Evolutionary conservation across 1,284 basidiomycete species (phyloP).

Genomic region (Austroboletus novae-zelandiae): DNA sequence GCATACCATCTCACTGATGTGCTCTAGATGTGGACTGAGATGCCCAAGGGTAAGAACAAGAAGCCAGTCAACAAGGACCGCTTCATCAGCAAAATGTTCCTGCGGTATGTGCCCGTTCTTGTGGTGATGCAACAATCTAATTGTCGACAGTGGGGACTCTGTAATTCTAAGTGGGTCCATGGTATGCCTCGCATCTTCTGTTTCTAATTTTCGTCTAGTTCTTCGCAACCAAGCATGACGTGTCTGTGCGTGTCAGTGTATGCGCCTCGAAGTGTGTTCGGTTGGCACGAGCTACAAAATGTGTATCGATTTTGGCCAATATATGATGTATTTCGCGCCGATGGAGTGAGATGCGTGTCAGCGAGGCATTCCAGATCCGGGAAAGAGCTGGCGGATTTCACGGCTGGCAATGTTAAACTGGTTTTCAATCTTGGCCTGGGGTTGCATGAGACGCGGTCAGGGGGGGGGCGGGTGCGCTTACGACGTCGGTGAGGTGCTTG

Average conservation of each 20-base stretch:
- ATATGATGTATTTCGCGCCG: too few species aligned
- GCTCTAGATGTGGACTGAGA: constrained; percentile 95
- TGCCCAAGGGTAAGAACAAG: constrained; percentile 97
- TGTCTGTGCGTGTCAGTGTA: not conserved
- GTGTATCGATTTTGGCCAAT: too few species aligned
- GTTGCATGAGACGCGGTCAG: constrained; percentile 15
- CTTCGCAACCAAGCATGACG: constrained; percentile 79
- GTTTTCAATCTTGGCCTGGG: constrained; percentile 47
- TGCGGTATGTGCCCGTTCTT: constrained; percentile 53
- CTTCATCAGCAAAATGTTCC: constrained; percentile 98
- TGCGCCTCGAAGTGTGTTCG: not conserved
- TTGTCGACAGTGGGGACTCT: constrained; percentile 75
- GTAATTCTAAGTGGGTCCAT: constrained; percentile 83
- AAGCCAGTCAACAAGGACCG: constrained; percentile 99
- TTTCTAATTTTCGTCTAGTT: constrained; percentile 46
- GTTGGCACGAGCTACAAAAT: too few species aligned
- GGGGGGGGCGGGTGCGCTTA: constrained; percentile 28
- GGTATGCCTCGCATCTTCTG: constrained; percentile 8
- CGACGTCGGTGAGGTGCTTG: constrained; percentile 54
- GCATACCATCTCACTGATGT: constrained; percentile 5
- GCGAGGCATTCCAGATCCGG: not conserved
- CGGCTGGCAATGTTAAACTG: constrained; percentile 48
- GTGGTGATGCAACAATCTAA: constrained; percentile 11
- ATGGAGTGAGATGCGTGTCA: too few species aligned
- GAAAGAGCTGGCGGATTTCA: constrained; percentile 54